Evolutionary conservation across 108 stramenopile genomes (phyloP).

Genomic region (Chaetoceros muelleri): DNA sequence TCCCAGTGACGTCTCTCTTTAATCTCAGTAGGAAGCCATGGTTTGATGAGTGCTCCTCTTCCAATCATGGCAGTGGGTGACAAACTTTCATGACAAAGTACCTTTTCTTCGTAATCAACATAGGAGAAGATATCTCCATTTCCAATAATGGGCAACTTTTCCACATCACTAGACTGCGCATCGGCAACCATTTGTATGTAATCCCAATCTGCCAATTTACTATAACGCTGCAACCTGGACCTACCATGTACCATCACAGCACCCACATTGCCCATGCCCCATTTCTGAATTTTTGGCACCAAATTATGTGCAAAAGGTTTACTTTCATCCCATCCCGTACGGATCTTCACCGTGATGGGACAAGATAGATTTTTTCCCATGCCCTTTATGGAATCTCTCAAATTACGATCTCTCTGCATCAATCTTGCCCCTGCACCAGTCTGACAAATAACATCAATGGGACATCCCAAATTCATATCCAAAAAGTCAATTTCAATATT

Average conservation of each 20-base stretch:
- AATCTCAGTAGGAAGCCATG: slow-evolving; percentile 97
- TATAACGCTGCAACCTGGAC: slow-evolving; percentile 88
- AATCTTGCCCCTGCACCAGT: slow-evolving; percentile 86
- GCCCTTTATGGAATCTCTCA: slow-evolving; percentile 66
- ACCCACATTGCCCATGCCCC: slow-evolving; percentile 53
- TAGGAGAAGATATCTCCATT: slow-evolving; percentile 95
- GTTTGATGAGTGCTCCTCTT: slow-evolving; percentile 95
- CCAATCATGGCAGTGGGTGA: slow-evolving; percentile 90
- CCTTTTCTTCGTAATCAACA: slow-evolving; percentile 78
- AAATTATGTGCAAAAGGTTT: slow-evolving; percentile 85
- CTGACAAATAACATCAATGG: slow-evolving; percentile 91
- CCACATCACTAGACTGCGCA: slow-evolving; percentile 40
- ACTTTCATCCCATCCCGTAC: slow-evolving; percentile 91
- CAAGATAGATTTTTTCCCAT: slow-evolving; percentile 59
- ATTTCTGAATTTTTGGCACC: slow-evolving; percentile 71
- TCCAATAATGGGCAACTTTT: slow-evolving; percentile 85
- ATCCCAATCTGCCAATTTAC: slow-evolving; percentile 89
- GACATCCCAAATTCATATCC: slow-evolving; percentile 97
- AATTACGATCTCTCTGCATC: slow-evolving; percentile 75
- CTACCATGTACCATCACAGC: slow-evolving; percentile 91
- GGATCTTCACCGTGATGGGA: slow-evolving; percentile 94
- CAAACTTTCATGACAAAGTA: slow-evolving; percentile 38
- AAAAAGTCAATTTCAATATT: slow-evolving; percentile 86
- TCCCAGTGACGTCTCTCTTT: slow-evolving; percentile 93
- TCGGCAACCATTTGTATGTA: slow-evolving; percentile 80